Evolutionary conservation across 768 basidiomycete species (phyloP).

Genomic region (Myochromella boudieri): DNA sequence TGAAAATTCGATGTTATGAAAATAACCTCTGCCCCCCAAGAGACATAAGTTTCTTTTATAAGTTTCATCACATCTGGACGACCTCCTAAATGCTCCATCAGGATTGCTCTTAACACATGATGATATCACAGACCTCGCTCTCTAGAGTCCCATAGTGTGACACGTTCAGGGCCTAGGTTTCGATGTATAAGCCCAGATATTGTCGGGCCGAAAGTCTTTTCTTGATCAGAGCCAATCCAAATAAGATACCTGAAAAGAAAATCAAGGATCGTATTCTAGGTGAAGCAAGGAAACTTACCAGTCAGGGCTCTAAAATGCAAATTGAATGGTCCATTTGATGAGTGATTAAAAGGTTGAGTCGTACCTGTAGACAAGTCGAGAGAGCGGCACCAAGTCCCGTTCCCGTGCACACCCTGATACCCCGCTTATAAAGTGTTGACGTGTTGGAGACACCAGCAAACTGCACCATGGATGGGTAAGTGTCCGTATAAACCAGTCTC

Average conservation of each 20-base stretch:
- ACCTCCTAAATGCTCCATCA: slow-evolving; percentile 39
- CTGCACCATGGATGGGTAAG: slow-evolving; percentile 30
- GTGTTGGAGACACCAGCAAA: slow-evolving; percentile 84
- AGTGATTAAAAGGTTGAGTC: slow-evolving; percentile 16
- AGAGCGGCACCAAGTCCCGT: slow-evolving; percentile 83
- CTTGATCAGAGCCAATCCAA: slow-evolving; percentile 85
- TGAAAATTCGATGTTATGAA: slow-evolving; percentile 82
- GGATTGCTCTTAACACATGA: not conserved
- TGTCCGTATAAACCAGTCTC: slow-evolving; percentile 10
- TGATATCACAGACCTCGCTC: slow-evolving; percentile 44
- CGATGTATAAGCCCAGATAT: slow-evolving; percentile 70
- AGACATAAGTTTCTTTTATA: slow-evolving; percentile 67
- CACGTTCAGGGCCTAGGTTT: slow-evolving; percentile 67
- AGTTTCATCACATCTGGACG: slow-evolving; percentile 81
- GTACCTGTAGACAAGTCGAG: slow-evolving; percentile 79
- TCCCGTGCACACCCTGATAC: slow-evolving; percentile 84
- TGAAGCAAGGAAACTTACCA: not conserved
- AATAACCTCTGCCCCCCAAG: slow-evolving; percentile 81
- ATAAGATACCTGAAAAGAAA: slow-evolving; percentile 62
- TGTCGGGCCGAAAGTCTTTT: slow-evolving; percentile 83
- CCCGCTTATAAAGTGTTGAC: slow-evolving; percentile 71
- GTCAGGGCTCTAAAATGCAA: slow-evolving; percentile 12
- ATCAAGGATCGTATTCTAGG: slow-evolving; percentile 7
- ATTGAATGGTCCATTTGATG: not conserved
- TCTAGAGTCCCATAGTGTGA: slow-evolving; percentile 80